Conservation (phyloP, 2,329 filamentous ascomycete genomes). For the Pezicula radicicola region DNA sequence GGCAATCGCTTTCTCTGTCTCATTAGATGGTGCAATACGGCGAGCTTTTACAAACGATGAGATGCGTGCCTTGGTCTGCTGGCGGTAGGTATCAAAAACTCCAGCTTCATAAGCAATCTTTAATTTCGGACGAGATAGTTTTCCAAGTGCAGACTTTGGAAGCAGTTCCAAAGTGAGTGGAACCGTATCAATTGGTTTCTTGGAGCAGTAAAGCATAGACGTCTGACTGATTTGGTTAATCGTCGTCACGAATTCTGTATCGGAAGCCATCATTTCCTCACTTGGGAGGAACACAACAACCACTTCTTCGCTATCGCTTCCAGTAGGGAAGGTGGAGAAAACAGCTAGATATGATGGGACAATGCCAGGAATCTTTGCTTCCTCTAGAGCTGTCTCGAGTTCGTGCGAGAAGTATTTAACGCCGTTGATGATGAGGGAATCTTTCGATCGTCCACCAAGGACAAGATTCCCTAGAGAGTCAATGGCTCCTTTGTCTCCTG, state of each 20-base stretch:
- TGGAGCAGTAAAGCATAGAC: constrained; percentile 9
- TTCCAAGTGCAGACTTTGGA: constrained; percentile 35
- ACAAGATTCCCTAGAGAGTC: constrained; percentile 31
- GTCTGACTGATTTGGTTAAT: constrained; percentile 14
- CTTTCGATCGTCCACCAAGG: constrained; percentile 35
- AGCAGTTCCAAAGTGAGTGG: constrained; percentile 20
- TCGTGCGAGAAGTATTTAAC: constrained; percentile 35
- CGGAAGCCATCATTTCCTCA: constrained; percentile 12
- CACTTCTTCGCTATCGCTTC: constrained; percentile 32
- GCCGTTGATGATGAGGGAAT: constrained; percentile 42
- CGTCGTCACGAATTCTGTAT: constrained; percentile 18
- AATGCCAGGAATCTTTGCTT: constrained; percentile 20
- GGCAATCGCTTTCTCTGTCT: constrained; percentile 13
- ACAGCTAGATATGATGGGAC: constrained; percentile 28
- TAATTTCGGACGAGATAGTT: constrained; percentile 36
- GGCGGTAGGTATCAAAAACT: constrained; percentile 16
- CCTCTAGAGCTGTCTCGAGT: constrained; percentile 34
- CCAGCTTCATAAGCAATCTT: constrained; percentile 24
- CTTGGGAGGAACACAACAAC: constrained; percentile 33
- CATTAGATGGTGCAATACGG: not conserved
- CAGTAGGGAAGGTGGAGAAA: constrained; percentile 32
- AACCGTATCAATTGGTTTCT: constrained; percentile 19
- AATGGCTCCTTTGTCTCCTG: constrained; percentile 58
- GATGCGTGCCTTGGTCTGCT: not conserved
- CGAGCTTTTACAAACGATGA: not conserved